phyloP scores from a whole-genome alignment of 192 early-diverging fungal species.

The Allomyces arbusculus region DNA sequence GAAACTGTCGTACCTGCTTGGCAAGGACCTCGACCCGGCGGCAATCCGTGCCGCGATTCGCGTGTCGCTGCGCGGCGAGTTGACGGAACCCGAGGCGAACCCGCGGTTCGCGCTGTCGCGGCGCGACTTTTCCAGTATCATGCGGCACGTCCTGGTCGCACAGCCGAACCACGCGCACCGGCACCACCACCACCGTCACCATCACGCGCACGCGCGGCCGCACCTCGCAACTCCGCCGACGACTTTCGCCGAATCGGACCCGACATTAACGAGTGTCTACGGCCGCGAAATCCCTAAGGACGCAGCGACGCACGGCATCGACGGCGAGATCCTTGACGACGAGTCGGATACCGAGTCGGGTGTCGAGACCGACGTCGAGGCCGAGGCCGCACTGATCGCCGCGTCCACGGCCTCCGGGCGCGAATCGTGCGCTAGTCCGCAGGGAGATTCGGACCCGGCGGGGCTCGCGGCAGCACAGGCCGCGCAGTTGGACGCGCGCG shows the following conservation, averaged over 20 bases:
- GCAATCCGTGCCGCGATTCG: slow-evolving; percentile 62
- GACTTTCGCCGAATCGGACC: slow-evolving; percentile 10
- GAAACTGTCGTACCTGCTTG: slow-evolving; percentile 82
- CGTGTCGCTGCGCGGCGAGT: slow-evolving; percentile 74
- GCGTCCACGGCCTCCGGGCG: not conserved
- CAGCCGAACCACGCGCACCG: slow-evolving; percentile 29
- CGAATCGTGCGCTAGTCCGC: not conserved
- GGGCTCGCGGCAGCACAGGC: not conserved
- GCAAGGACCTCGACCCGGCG: slow-evolving; percentile 38
- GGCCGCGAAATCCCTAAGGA: no score
- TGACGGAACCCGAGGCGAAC: slow-evolving; percentile 46
- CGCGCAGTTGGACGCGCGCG: slow-evolving; percentile 2
- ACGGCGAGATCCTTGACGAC: not conserved
- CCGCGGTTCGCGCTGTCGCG: slow-evolving; percentile 38
- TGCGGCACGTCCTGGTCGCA: not conserved
- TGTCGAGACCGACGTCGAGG: not conserved
- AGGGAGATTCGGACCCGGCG: not conserved
- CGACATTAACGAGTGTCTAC: slow-evolving; percentile 10
- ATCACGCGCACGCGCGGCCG: not conserved
- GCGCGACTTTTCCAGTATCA: not conserved
- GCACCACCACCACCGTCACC: slow-evolving; percentile 1
- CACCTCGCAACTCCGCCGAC: not conserved
- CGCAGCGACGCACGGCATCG: not conserved
- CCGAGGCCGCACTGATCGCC: not conserved
- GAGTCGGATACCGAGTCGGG: not conserved